Base-by-base conservation (phyloP, 1,284 basidiomycete species). In the Melampsora americana region DNA sequence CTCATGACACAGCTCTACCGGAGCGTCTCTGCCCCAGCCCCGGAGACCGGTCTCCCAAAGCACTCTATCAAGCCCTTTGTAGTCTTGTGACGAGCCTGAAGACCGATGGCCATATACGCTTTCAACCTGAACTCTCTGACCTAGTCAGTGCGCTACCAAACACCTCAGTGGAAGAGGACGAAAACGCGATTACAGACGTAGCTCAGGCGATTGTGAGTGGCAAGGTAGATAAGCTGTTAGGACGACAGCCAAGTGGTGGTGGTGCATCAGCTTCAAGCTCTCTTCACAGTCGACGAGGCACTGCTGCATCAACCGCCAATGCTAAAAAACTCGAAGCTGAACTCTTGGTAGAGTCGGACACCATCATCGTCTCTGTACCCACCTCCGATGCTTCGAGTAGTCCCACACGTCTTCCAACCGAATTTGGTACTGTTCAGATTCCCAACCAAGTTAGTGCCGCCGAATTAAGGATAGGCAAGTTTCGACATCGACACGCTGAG, bases 101-200 rank as follows among this genome's bases (percentile, higher is more conserved):
- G 69, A 39, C 66, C 20, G 66, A 77, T 67, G 61, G 61, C n/a
- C 74, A 70, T 48, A 79, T 70, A 56, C 62, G 66, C 42, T 72
- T 72, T 59, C 46, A 69, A 28, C 69, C 75, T 28, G 48, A 66
- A 35, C 75, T 77, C 26, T 44, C 66, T 39, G 50, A 26, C n/a
- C 64, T 74, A n/a, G 44, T 32, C 42, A 26, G 35, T 67, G 26
- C 42, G 20, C 50, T 62, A 12, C 50, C 42, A 11, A 66, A 66
- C 44, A 23, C 46, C 16, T 35, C n/a, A 59, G 28, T n/a, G 28
- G 65, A 67, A n/a, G 64, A 74, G 32, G 64, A 66, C 44, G 64
- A 74, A 30, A 48, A 30, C 30, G 64, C 46, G 32, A 74, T 69
- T 44, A 66, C 59, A 20, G 66, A 77, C 42, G 50, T 69, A 14